These are phyloP conservation scores for Aspergillus olivimuriae DNA, from an alignment of 495 filamentous ascomycete species.

Conservation along the genomic window DNA sequence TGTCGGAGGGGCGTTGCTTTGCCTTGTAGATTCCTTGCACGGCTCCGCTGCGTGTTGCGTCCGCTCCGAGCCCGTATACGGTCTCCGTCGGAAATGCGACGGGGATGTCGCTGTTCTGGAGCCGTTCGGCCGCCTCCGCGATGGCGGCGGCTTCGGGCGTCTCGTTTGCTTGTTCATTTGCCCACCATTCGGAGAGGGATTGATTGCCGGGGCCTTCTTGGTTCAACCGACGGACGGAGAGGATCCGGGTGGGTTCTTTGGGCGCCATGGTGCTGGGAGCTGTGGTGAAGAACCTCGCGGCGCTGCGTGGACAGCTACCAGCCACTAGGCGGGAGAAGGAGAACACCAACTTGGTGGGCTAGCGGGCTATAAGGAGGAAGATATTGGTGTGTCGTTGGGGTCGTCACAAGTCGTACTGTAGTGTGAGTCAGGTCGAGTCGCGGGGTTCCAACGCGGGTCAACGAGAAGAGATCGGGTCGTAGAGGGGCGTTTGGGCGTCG, in stretches of 20 bases:
- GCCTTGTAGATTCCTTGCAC: slow-evolving; percentile 88
- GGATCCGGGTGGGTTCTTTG: slow-evolving; percentile 27
- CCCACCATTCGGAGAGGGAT: slow-evolving; percentile 43
- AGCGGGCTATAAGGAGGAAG: slow-evolving; percentile 5
- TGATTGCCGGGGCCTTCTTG: slow-evolving; percentile 29
- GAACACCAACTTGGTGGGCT: slow-evolving; percentile 31
- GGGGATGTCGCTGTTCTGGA: slow-evolving; percentile 59
- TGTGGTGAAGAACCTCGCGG: slow-evolving; percentile 21
- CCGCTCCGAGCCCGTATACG: slow-evolving; percentile 92
- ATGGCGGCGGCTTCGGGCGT: slow-evolving; percentile 36
- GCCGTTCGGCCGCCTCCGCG: slow-evolving; percentile 50
- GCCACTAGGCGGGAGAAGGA: slow-evolving; percentile 21
- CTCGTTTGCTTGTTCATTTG: slow-evolving; percentile 26
- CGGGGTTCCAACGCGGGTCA: background rate
- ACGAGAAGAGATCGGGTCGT: slow-evolving; percentile 1
- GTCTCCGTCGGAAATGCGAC: slow-evolving; percentile 98
- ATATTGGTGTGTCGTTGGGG: background rate
- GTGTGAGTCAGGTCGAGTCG: background rate
- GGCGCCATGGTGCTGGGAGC: slow-evolving; percentile 16
- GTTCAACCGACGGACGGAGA: slow-evolving; percentile 39
- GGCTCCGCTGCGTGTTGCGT: slow-evolving; percentile 77
- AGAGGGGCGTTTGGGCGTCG: no score
- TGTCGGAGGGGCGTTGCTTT: slow-evolving; percentile 86
- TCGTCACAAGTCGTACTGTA: background rate
- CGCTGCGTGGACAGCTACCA: slow-evolving; percentile 31